Evolutionary conservation across 1,284 basidiomycete species (phyloP).

Genomic region (Ganoderma lingzhi): DNA sequence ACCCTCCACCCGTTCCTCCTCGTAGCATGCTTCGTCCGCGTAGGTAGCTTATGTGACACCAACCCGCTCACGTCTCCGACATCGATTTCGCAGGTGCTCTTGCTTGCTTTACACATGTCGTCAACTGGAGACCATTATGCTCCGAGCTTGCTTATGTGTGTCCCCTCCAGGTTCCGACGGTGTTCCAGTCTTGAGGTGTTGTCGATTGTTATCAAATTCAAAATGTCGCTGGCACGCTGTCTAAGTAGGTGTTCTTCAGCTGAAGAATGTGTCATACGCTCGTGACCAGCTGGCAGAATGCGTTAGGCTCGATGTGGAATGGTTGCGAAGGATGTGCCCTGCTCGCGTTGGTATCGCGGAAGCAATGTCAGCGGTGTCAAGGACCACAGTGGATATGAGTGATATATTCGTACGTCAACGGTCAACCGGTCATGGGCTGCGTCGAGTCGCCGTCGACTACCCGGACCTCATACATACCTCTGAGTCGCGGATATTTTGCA

Average conservation of each 20-base stretch:
- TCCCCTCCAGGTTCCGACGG: no score
- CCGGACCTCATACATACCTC: no score
- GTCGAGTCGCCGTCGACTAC: no score
- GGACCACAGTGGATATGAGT: background rate
- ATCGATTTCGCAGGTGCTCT: conserved; percentile 29
- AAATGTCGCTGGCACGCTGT: background rate
- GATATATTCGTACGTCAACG: background rate
- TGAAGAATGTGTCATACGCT: background rate
- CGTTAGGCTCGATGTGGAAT: background rate
- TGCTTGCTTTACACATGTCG: conserved; percentile 40
- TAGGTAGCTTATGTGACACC: conserved; percentile 39
- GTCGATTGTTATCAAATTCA: background rate
- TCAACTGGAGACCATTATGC: conserved; percentile 39
- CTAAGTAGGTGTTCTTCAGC: no score
- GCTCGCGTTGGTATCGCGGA: background rate
- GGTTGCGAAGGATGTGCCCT: background rate
- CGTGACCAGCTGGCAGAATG: background rate
- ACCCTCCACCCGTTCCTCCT: conserved; percentile 14
- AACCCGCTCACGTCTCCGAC: conserved; percentile 35
- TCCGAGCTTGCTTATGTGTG: background rate
- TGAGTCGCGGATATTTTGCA: no score
- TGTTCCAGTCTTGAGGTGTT: background rate
- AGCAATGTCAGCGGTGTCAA: background rate
- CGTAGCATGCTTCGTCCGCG: conserved; percentile 36
- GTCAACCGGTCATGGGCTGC: no score